Percentiles rank a stretch among this genome's conserved stretches.
phyloP scores from a whole-genome alignment of 371 early-diverging fungal genomes.

The Lichtheimia ramosa region DNA sequence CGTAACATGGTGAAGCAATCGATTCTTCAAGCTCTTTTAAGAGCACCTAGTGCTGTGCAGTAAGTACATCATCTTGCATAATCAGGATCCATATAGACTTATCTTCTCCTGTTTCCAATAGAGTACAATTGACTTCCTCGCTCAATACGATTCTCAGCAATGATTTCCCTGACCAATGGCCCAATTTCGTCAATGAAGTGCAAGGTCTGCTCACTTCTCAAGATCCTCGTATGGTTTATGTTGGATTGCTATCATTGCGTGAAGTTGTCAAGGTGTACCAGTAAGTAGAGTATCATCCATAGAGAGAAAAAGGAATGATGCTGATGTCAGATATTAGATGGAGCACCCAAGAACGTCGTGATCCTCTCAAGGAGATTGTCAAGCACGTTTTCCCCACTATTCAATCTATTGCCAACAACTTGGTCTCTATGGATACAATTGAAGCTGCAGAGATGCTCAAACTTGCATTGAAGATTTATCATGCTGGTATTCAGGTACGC shows the following conservation, averaged over 20 bases:
- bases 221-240: conserved; percentile 64
- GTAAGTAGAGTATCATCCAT: conserved; percentile 44
- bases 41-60: conserved; percentile 70
- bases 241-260: conserved; percentile 75
- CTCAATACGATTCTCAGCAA: conserved; percentile 64
- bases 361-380: conserved; percentile 67
- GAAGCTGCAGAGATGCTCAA: conserved; percentile 87
- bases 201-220: conserved; percentile 63
- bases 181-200: conserved; percentile 69
- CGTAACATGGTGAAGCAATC: conserved; percentile 63
- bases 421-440: conserved; percentile 54
- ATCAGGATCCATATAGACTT: not conserved
- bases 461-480: conserved; percentile 77
- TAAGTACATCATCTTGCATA: conserved; percentile 21
- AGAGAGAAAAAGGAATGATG: not conserved
- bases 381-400: conserved; percentile 72
- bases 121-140: conserved; percentile 74
- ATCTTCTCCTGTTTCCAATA: conserved; percentile 23
- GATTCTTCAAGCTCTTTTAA: conserved; percentile 74
- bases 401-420: conserved; percentile 63
- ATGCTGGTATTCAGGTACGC: conserved; percentile 63
- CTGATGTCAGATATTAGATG: conserved; percentile 37
- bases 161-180: conserved; percentile 85
- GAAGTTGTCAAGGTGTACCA: conserved; percentile 81
- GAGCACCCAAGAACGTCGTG: conserved; percentile 55